phyloP scores from a whole-genome alignment of 2,329 filamentous ascomycete genomes.

The Hortaea werneckii region DNA sequence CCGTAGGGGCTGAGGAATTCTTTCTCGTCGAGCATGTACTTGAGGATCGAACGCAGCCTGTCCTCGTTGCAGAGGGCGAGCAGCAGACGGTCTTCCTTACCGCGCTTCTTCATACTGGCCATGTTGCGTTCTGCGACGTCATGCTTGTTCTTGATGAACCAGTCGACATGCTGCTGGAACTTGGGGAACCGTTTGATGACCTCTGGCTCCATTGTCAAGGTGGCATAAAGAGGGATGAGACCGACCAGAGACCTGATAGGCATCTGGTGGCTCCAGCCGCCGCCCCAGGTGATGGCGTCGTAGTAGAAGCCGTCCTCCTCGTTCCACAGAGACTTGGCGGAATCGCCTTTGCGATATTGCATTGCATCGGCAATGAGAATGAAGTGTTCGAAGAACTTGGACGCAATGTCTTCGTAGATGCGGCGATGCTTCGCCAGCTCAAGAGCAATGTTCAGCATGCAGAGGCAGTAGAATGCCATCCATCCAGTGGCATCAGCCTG shows the following conservation, averaged over 20 bases:
- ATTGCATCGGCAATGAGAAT: slow-evolving; percentile 97
- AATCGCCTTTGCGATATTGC: slow-evolving; percentile 57
- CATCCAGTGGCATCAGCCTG: slow-evolving; percentile 96
- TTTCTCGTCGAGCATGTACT: slow-evolving; percentile 85
- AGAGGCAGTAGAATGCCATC: slow-evolving; percentile 97
- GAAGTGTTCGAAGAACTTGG: slow-evolving; percentile 98
- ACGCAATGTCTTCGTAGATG: slow-evolving; percentile 92
- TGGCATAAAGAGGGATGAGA: slow-evolving; percentile 85
- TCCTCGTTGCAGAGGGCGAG: slow-evolving; percentile 88
- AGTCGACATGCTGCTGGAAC: slow-evolving; percentile 87
- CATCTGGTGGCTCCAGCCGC: slow-evolving; percentile 85
- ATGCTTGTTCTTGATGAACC: slow-evolving; percentile 82
- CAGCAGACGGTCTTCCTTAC: slow-evolving; percentile 79
- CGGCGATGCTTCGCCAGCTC: slow-evolving; percentile 91
- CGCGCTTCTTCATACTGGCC: slow-evolving; percentile 80
- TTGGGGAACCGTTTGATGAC: slow-evolving; percentile 82
- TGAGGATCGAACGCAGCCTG: slow-evolving; percentile 77
- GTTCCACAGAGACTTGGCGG: slow-evolving; percentile 86
- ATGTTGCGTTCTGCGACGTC: slow-evolving; percentile 90
- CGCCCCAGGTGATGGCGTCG: slow-evolving; percentile 92
- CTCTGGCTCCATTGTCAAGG: slow-evolving; percentile 84
- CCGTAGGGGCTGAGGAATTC: slow-evolving; percentile 88
- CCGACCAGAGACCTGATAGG: slow-evolving; percentile 87
- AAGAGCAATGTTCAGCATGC: slow-evolving; percentile 92
- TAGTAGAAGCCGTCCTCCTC: slow-evolving; percentile 97